These are phyloP conservation scores for Penicillium bialowiezense DNA, from an alignment of 495 filamentous ascomycete genomes.

Conservation along the genomic window DNA sequence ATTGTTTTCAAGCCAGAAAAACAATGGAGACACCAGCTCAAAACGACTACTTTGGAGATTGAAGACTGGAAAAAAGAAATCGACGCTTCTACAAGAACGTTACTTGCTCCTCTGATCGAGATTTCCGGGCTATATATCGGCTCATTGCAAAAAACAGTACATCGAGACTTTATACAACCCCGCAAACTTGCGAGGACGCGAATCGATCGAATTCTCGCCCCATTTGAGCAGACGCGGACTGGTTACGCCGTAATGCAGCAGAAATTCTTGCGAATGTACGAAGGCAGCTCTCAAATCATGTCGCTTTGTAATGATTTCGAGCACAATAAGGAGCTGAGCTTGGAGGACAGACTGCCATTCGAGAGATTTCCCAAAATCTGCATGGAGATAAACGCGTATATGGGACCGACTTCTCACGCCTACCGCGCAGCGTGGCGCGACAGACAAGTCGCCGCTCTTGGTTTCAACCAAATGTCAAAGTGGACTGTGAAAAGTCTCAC, in stretches of 20 bases:
- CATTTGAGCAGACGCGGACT: not conserved
- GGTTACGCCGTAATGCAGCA: not conserved
- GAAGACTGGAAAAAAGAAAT: not conserved
- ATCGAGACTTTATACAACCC: slow-evolving; percentile 14
- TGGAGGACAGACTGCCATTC: not conserved
- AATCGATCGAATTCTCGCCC: not conserved
- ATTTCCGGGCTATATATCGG: not conserved
- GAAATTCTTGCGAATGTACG: not conserved
- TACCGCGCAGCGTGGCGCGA: not conserved
- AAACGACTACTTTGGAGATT: not conserved
- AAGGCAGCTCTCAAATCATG: not conserved
- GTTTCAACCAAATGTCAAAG: too few relatives aligned
- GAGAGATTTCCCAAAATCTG: too few relatives aligned
- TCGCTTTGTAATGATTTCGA: not conserved
- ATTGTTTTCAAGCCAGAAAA: slow-evolving; percentile 6
- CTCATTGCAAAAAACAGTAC: not conserved
- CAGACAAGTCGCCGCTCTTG: too few relatives aligned
- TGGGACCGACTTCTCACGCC: not conserved
- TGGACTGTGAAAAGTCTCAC: too few relatives aligned
- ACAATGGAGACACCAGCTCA: not conserved
- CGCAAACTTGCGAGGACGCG: slow-evolving; percentile 17
- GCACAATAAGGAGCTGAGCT: not conserved
- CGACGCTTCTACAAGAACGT: not conserved
- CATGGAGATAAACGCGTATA: too few relatives aligned
- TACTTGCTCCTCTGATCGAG: not conserved